A percentile compares a stretch with the other conserved stretches of the same genome.
Conservation (phyloP, 345 rosid species). For the Kernera saxatilis region DNA sequence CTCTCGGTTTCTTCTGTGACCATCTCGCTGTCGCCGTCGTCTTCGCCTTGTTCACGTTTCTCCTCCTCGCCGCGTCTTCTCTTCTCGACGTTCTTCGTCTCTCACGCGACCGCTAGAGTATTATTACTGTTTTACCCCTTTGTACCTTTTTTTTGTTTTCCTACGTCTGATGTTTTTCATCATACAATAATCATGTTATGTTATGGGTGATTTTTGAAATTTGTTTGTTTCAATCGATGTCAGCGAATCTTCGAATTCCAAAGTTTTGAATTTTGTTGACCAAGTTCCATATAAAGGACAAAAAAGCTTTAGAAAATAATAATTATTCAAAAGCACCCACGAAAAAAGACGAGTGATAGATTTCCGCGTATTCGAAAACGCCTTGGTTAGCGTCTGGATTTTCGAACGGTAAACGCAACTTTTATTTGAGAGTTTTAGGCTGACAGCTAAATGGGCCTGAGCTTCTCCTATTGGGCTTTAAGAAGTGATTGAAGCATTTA, state of each 20-base stretch:
- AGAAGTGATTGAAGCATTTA: not conserved
- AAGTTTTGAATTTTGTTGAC: conserved; percentile 27
- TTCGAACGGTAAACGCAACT: not conserved
- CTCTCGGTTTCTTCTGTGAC: conserved; percentile 60
- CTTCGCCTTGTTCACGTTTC: conserved; percentile 55
- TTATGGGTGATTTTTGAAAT: not conserved
- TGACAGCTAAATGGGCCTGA: not conserved
- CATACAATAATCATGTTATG: not conserved
- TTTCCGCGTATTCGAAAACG: not conserved
- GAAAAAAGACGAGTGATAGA: not conserved
- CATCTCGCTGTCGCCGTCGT: conserved; percentile 63
- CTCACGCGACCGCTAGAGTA: conserved; percentile 21
- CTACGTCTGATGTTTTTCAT: not conserved
- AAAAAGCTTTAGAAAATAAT: not conserved
- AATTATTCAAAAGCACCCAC: not conserved
- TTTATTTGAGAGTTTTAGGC: not conserved
- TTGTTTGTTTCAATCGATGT: conserved; percentile 21
- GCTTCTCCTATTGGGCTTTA: conserved; percentile 1
- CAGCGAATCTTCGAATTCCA: conserved; percentile 13
- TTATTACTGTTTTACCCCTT: not conserved
- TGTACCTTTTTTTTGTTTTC: not conserved
- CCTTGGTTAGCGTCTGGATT: not conserved
- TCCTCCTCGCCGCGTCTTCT: conserved; percentile 56
- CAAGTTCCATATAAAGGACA: conserved; percentile 1
- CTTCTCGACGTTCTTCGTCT: conserved; percentile 59